Percentiles rank a stretch among this genome's conserved stretches.
phyloP scores from a whole-genome alignment of 768 basidiomycete genomes.

The Suillus decipiens region DNA sequence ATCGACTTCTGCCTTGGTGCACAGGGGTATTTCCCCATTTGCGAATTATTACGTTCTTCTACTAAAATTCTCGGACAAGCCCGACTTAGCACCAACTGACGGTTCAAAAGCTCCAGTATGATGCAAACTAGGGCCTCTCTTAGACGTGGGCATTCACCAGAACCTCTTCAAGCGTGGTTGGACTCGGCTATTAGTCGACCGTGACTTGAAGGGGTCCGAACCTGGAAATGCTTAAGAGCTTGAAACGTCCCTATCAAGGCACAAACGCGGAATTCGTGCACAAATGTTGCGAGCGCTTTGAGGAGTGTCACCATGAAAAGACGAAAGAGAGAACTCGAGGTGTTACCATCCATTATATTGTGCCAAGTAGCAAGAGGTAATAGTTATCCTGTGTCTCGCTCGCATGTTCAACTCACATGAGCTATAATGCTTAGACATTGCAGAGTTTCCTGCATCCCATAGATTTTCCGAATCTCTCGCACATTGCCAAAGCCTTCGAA shows the following conservation, averaged over 20 bases:
- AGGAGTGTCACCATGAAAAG: background rate
- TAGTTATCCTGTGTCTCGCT: background rate
- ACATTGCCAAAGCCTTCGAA: constrained; percentile 38
- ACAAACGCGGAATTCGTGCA: background rate
- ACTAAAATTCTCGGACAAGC: background rate
- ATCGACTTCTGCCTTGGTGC: background rate
- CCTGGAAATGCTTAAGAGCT: background rate
- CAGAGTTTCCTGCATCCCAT: constrained; percentile 39
- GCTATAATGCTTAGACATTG: constrained; percentile 35
- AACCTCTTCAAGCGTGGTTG: background rate
- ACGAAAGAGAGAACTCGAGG: constrained; percentile 5
- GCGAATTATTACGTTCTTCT: background rate
- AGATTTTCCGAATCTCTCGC: constrained; percentile 42
- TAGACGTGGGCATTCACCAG: background rate
- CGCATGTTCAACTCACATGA: background rate
- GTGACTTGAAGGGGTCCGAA: background rate
- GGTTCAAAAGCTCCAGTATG: background rate
- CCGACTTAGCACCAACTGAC: background rate
- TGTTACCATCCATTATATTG: constrained; percentile 35
- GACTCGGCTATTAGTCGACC: background rate
- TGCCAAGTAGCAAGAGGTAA: constrained; percentile 14
- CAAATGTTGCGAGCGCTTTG: background rate
- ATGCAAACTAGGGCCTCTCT: background rate
- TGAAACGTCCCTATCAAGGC: background rate
- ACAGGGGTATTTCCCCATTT: background rate